phyloP scores from a whole-genome alignment of 2,329 filamentous ascomycete genomes.

The Madurella fahalii region DNA sequence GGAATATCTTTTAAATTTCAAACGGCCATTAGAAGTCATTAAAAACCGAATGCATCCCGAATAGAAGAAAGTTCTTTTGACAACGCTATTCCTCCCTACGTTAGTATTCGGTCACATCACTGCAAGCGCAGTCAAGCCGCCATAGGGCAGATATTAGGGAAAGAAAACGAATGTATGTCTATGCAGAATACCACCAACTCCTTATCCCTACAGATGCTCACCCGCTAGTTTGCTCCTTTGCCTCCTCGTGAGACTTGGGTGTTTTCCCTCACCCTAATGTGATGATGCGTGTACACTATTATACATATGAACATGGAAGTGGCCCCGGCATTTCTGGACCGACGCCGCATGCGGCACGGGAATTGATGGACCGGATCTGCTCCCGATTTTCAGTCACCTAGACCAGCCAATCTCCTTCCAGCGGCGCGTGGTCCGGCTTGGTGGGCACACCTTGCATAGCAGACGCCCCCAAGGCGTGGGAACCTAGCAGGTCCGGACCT shows the following conservation, averaged over 20 bases:
- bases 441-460: not conserved
- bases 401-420: not conserved
- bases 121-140: not conserved
- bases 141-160: conserved; percentile 9
- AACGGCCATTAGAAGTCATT: too few species aligned
- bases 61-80: too few species aligned
- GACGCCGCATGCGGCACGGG: not conserved
- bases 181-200: not conserved
- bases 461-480: not conserved
- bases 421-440: too few species aligned
- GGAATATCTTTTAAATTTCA: too few species aligned
- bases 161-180: conserved; percentile 7
- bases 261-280: not conserved
- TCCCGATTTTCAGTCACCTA: not conserved
- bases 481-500: not conserved
- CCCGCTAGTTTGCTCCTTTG: not conserved
- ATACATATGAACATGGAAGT: conserved; percentile 3
- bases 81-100: too few species aligned
- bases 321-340: not conserved
- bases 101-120: too few species aligned
- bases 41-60: too few species aligned
- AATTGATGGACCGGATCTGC: not conserved
- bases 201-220: not conserved
- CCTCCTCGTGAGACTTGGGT: not conserved
- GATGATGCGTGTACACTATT: not conserved